Base-by-base conservation (phyloP, 768 basidiomycete species). In the Austroboletus eburneus region DNA sequence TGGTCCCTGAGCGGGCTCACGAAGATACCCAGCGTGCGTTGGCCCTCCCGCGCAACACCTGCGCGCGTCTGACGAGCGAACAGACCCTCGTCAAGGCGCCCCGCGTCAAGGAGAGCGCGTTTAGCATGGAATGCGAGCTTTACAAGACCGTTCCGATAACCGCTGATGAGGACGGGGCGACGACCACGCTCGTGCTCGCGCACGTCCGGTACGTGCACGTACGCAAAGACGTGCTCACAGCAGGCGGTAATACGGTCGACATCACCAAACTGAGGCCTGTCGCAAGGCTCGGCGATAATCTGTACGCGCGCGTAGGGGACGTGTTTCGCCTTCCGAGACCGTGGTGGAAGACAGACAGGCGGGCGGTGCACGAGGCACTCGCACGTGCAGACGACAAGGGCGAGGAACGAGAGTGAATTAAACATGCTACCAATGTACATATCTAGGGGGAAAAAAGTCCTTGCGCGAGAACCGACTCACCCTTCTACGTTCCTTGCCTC, bases 101-200 rank as follows among this genome's bases (percentile, higher is more conserved):
- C 1, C 59, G 73, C 16, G 70, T 74, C 33, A 63, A 65, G 39
- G 73, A 74, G 44, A 74, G 72, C 47, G 73, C 72, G 8, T 73
- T 75, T 57, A 72, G 66, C 55, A 71, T 75, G 72, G 73, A 75
- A 48, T 75, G 73, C 56, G 60, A 72, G 44, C 64, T 74, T 17
- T 64, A 58, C 49, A 60, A 74, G 38, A 49, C 57, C 0, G 48
- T 63, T 21, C 65, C 70, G 21, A 66, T 74, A 54, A 42, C 49
- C 17, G 57, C 7, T 13, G 29, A 29, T 29, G 29, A 29, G 8
- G 61, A 59, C 3, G 42, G 24, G 10, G 43, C 48, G 18, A 63
- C 57, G 25, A 62, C 56, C 6, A 69, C 65, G 14, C 56, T 74
- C 24, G 50, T 72, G 4, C 59, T 73, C 20, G 74, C 69, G 2